Evolutionary conservation across 2,329 filamentous ascomycete species (phyloP).

Genomic region (Fulvia fulva): DNA sequence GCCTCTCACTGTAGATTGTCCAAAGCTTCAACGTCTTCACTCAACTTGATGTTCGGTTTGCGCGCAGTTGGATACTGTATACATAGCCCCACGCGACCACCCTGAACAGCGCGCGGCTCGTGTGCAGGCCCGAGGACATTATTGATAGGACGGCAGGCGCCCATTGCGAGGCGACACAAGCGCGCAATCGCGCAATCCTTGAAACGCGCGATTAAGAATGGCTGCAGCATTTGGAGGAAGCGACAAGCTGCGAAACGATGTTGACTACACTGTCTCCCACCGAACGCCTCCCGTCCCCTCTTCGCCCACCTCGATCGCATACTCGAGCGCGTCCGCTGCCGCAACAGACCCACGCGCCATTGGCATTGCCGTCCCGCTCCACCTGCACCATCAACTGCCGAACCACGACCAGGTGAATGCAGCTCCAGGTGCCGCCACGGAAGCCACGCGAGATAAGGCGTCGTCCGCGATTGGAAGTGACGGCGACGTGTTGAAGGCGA

Average conservation of each 20-base stretch:
- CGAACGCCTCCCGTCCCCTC: slow-evolving; percentile 14
- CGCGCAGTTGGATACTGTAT: neutral
- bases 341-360: neutral
- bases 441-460: neutral
- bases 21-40: neutral
- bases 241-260: slow-evolving; percentile 16
- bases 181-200: neutral
- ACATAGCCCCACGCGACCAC: neutral
- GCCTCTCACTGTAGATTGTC: neutral
- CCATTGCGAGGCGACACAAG: neutral
- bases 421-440: neutral
- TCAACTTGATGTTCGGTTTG: neutral
- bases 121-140: neutral
- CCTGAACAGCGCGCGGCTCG: neutral
- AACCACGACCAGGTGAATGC: neutral
- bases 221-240: slow-evolving; percentile 17
- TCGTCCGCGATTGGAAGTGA: neutral
- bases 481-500: neutral
- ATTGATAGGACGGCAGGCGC: neutral
- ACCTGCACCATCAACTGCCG: neutral
- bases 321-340: neutral
- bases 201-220: slow-evolving; percentile 13
- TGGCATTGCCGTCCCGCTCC: neutral
- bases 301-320: neutral
- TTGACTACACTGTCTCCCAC: slow-evolving; percentile 24